Base-by-base conservation (phyloP, 352 stramenopile species). In the Plasmopara halstedii region DNA sequence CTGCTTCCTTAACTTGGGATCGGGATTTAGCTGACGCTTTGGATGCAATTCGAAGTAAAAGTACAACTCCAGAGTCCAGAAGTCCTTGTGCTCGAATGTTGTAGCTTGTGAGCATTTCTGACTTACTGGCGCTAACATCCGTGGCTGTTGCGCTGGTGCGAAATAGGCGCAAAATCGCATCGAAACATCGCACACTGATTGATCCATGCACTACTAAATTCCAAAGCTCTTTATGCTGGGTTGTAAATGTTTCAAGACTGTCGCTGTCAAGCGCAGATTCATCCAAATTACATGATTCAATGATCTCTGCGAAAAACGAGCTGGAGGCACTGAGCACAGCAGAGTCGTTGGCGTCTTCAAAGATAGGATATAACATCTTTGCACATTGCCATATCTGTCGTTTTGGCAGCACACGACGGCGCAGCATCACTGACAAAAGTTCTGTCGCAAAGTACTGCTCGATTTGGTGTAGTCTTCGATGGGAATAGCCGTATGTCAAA, bases 361-460 rank as follows among this genome's bases (percentile, higher is more conserved):
- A 63, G 0, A 82, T 23, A 6, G 64, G 57, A 27, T 73, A 85
- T 2, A 88, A 32, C 0, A 46, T 53, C 39, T 71, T 70, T 4
- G 67, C 51, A 31, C 66, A 84, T 11, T 49, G 33, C 72, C 75
- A 88, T 17, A 83, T 56, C 34, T 85, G 65, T 6, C 21, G 37
- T 22, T 74, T 80, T 18, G 59, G 50, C 1, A 88, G 37, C 11
- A 83, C 58, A 22, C 67, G 63, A 8, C 75, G 68, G 1, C 78
- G 75, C 11, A 89, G 37, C 2, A 84, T 62, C 14, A 86, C 73
- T 0, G 70, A 66, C 3, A 92, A 36, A 14, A 88, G 58, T 42
- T 89, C 77, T 2, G 74, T 63, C 2, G 68, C 67, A 55, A 86
- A 87, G 41, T 77, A 84, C 35, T 71, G 49, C 23, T 92, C 81